Evolutionary conservation across 2,329 filamentous ascomycete species (phyloP).

Genomic region (Endocalyx cinctus): DNA sequence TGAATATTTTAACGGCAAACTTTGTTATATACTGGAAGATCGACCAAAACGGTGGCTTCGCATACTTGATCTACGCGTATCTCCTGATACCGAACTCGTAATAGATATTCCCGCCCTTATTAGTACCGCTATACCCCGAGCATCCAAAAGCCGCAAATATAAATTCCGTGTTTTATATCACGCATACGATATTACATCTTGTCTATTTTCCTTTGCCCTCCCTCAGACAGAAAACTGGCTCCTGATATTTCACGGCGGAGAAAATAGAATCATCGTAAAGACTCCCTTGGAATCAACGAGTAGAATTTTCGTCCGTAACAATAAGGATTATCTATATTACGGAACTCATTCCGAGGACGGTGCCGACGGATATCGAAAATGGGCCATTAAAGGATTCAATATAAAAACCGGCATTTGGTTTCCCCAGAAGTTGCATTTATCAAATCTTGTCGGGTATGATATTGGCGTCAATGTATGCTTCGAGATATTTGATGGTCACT

Average conservation of each 20-base stretch:
- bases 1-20: slow-evolving; percentile 56
- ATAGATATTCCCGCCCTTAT: slow-evolving; percentile 46
- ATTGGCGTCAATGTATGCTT: slow-evolving; percentile 67
- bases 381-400: slow-evolving; percentile 54
- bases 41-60: slow-evolving; percentile 39
- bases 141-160: slow-evolving; percentile 31
- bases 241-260: slow-evolving; percentile 42
- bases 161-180: slow-evolving; percentile 54
- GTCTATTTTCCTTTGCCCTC: slow-evolving; percentile 38
- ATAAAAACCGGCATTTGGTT: slow-evolving; percentile 36
- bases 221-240: slow-evolving; percentile 43
- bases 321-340: slow-evolving; percentile 56
- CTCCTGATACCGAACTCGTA: slow-evolving; percentile 45
- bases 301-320: slow-evolving; percentile 65
- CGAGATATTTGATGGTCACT: slow-evolving; percentile 59
- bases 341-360: slow-evolving; percentile 58
- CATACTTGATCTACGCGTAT: slow-evolving; percentile 53
- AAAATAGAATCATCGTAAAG: slow-evolving; percentile 35
- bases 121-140: slow-evolving; percentile 29
- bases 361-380: slow-evolving; percentile 53
- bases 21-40: slow-evolving; percentile 57
- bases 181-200: slow-evolving; percentile 52
- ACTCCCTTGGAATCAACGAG: slow-evolving; percentile 39
- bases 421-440: slow-evolving; percentile 43
- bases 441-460: slow-evolving; percentile 58